Conservation (phyloP, 495 filamentous ascomycete genomes). For the Hypoxylon trugodes region DNA sequence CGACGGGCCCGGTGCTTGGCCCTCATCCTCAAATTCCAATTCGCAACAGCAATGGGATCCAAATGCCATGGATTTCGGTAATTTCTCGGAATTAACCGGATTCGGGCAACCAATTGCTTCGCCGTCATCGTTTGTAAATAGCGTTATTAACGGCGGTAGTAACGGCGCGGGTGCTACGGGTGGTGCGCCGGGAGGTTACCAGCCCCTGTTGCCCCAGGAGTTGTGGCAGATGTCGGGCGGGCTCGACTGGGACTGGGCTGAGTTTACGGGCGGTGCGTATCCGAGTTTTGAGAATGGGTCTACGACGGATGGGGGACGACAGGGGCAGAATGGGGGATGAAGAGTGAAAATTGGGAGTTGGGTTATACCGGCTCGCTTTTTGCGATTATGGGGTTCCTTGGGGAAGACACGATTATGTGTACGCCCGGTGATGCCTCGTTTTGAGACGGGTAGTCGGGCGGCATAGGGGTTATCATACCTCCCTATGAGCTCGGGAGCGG, state of each 20-base stretch:
- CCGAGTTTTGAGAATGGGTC: constrained; percentile 62
- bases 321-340: constrained; percentile 2
- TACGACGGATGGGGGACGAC: too few species aligned
- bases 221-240: constrained; percentile 97
- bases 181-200: constrained; percentile 58
- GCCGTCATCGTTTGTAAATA: constrained; percentile 50
- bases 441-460: too few species aligned
- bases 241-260: constrained; percentile 98
- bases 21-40: neutral
- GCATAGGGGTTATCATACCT: too few species aligned
- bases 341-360: neutral
- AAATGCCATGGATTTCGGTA: constrained; percentile 48
- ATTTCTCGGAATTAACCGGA: constrained; percentile 59
- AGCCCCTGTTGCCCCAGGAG: constrained; percentile 96
- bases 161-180: constrained; percentile 23
- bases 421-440: too few species aligned
- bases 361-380: too few species aligned
- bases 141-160: too few species aligned
- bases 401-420: too few species aligned
- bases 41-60: constrained; percentile 38
- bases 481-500: too few species aligned
- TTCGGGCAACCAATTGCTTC: constrained; percentile 53
- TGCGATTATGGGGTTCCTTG: too few species aligned
- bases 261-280: constrained; percentile 71
- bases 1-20: constrained; percentile 34